A percentile compares a stretch with the other conserved stretches of the same genome.
phyloP scores from a whole-genome alignment of 225 moss, liverwort and hornwort genomes.

The Climacium dendroides region DNA sequence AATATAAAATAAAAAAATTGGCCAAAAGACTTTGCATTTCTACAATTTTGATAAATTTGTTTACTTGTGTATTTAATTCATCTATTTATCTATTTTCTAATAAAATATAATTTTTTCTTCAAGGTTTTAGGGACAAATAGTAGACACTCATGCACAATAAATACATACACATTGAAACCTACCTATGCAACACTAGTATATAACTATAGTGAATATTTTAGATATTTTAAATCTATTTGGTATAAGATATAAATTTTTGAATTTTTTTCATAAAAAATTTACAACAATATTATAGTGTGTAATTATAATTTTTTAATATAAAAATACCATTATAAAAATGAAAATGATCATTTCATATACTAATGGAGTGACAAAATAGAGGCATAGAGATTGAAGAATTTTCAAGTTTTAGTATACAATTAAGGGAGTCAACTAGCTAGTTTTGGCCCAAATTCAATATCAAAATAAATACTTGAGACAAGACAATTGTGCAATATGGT shows the following conservation, averaged over 20 bases:
- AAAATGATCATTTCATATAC: not conserved
- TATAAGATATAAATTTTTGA: not conserved
- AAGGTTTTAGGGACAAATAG: not conserved
- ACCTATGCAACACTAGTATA: not conserved
- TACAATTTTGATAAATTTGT: not conserved
- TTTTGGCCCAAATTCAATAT: not conserved
- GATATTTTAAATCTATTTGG: not conserved
- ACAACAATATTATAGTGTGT: not conserved
- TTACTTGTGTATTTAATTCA: not conserved
- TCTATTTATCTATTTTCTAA: not conserved
- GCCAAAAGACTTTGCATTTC: not conserved
- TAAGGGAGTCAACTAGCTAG: fast-evolving
- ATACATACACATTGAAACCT: not conserved
- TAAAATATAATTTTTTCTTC: not conserved
- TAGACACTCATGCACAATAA: fast-evolving
- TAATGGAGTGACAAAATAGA: fast-evolving
- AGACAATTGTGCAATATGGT: not conserved
- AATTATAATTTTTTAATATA: not conserved
- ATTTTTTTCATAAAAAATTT: not conserved
- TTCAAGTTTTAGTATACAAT: not conserved
- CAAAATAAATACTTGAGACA: fast-evolving
- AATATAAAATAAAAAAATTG: not conserved
- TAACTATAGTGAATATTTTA: not conserved
- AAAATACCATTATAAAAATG: not conserved
- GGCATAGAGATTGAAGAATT: not conserved